Evolutionary conservation across 306 rosid genomes (phyloP), one percentile per base, ranked within the genome.

Genomic region (Boehmeria nivea): DNA sequence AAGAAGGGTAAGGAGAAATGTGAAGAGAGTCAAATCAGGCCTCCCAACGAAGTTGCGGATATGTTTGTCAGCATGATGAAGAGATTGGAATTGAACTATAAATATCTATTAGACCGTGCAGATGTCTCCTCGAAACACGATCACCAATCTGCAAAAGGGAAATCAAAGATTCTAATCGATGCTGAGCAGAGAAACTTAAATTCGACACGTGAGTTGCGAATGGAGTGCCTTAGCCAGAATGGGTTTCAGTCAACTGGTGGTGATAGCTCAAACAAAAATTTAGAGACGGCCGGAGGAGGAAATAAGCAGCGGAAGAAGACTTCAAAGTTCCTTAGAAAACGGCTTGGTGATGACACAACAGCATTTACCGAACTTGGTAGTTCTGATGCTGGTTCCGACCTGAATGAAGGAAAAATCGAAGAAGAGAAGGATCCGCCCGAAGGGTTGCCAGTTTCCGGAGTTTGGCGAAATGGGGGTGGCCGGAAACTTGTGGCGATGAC

Each of bases 1-100:
- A 91, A 75, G 62, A 87, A 82, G 61, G 98, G 83, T 49, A 87
- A 90, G 54, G 94, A 81, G 65, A 87, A 84, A 71, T 61, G 71
- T 26, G 34, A 63, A 39, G 85, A 72, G 22, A 68, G 16, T 54
- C 78, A 64, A 63, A 73, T 53, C 51, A 70, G 69, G 36, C 59
- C 65, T 72, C 37, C 78, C 1, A 76, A 71, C 37, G 76, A 66
- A 34, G 77, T 33, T 39, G 46, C 84, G 64, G n/a, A n/a, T n/a
- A n/a, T n/a, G n/a, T n/a, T n/a, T n/a, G n/a, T n/a, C n/a, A 78
- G 64, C 70, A 72, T 77, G 13, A 83, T 84, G 24, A 76, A 76
- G 59, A 84, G 76, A 63, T 70, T 91, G 68, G 93, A 91, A 60
- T 76, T 84, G 19, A 75, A 48, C 62, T n/a, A n/a, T n/a, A n/a